Evolutionary conservation across 148 eudicot genomes (phyloP), one percentile per base, ranked within the genome.

Genomic region (Chenopodium quinoa): DNA sequence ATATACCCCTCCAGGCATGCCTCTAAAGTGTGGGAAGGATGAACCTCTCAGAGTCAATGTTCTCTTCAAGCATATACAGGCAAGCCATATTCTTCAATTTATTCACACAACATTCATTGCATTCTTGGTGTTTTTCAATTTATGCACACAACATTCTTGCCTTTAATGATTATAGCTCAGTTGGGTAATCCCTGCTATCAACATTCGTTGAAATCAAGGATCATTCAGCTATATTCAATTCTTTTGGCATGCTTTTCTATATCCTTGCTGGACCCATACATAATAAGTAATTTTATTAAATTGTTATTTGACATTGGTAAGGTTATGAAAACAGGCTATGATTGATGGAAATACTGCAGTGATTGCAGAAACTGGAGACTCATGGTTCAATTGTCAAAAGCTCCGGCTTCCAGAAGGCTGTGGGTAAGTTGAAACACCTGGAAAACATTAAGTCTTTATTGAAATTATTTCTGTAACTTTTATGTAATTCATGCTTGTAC

Each of bases 331-430:
- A 85, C 91, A 93, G 97, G 93, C 89, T 62, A 88, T 93, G 94
- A 88, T 93, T 75, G 82, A 86, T 78, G 91, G 93, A 40, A 88
- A 93, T 80, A 85, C 79, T 9, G 93, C 92, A 54, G 91, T 93
- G 9, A 91, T 91, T 79, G 90, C 97, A 20, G 94, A 93, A 84
- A 93, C 94, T 10, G 94, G 94, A 29, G 94, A 93, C 77, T 93
- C 94, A 2, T 93, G 97, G 94, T 90, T 93, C 82, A 93, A 91
- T 75, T 93, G 97, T 89, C 97, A 91, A 71, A 93, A 93, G 87
- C 91, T 93, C 65, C 86, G 77, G 34, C 93, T 91, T 73, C 97
- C 97, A 65, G 90, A 91, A 85, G 92, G 90, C 73, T 93, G 97
- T 81, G 91, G 94, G 97, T 91, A 85, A 87, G 88, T 76, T 32